Evolutionary conservation across 148 eudicot species (phyloP).

Genomic region (Chenopodium suecicum): DNA sequence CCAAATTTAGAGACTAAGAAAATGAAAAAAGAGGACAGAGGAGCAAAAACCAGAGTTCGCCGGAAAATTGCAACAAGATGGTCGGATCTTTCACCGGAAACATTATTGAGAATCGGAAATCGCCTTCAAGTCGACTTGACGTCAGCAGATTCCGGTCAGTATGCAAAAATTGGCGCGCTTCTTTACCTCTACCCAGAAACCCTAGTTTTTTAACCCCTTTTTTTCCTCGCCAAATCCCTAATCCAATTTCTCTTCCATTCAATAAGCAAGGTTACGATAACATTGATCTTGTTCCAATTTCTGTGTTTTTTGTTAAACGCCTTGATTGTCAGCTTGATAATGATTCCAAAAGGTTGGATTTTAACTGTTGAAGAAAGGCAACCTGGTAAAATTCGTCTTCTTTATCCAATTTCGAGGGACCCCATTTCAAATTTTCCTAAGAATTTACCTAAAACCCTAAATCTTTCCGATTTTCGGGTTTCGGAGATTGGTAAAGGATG

Average conservation of each 20-base stretch:
- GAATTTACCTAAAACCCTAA: background rate
- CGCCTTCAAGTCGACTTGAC: conserved; percentile 8
- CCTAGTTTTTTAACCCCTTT: conserved; percentile 5
- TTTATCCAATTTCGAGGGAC: background rate
- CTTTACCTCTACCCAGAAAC: background rate
- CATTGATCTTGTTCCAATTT: conserved; percentile 9
- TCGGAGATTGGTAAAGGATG: background rate
- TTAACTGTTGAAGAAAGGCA: conserved; percentile 17
- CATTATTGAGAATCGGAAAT: background rate
- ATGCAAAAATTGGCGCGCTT: conserved; percentile 17
- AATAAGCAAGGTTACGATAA: background rate
- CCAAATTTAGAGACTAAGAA: too few species aligned
- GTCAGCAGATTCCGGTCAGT: conserved; percentile 4
- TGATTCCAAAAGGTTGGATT: conserved; percentile 4
- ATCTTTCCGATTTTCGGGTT: conserved; percentile 4
- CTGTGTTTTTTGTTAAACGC: conserved; percentile 3
- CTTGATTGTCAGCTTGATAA: background rate
- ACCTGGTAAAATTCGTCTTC: conserved; percentile 7
- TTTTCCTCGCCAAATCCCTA: conserved; percentile 18
- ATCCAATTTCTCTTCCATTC: conserved; percentile 9
- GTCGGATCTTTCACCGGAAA: conserved; percentile 15
- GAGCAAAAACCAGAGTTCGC: too few species aligned
- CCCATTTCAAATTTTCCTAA: conserved; percentile 6
- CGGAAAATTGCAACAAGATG: background rate
- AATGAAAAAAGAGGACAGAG: too few species aligned